Evolutionary conservation across 116 monocot species (phyloP).

Genomic region (Posidonia oceanica): DNA sequence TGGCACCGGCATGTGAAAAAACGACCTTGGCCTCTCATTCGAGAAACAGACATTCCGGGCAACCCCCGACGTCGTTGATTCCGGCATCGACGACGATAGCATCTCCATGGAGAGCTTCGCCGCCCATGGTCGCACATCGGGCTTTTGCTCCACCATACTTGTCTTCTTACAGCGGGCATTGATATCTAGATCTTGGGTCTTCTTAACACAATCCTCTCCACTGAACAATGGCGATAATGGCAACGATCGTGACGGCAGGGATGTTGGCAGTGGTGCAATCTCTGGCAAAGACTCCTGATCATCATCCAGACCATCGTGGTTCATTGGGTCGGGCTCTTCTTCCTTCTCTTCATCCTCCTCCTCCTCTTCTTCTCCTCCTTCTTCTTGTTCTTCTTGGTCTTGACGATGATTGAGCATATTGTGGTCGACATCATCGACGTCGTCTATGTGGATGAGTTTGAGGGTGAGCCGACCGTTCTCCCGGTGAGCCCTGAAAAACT

Average conservation of each 20-base stretch:
- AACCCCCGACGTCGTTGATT: neutral
- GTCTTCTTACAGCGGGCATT: neutral
- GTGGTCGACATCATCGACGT: neutral
- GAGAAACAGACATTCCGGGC: neutral
- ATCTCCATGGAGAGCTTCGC: neutral
- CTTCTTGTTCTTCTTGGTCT: neutral
- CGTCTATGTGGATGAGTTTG: conserved; percentile 9
- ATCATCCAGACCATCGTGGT: too few relatives aligned
- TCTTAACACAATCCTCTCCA: neutral
- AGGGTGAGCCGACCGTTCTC: conserved; percentile 20
- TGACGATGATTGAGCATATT: too few relatives aligned
- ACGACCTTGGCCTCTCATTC: neutral
- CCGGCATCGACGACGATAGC: conserved; percentile 6
- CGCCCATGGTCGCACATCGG: neutral
- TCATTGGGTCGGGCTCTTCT: neutral
- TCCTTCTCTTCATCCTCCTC: neutral
- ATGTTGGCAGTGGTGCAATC: neutral
- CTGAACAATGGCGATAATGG: neutral
- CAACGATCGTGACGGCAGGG: neutral
- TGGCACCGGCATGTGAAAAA: neutral
- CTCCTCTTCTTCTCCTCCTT: neutral
- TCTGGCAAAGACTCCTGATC: too few relatives aligned
- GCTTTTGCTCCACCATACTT: too few relatives aligned
- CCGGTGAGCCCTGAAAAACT: conserved; percentile 17
- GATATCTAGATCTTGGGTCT: neutral